A percentile compares a stretch with the other conserved stretches of the same genome.
Evolutionary conservation across 192 early-diverging fungal genomes (phyloP).

Genomic region (Coemansia sp.): DNA sequence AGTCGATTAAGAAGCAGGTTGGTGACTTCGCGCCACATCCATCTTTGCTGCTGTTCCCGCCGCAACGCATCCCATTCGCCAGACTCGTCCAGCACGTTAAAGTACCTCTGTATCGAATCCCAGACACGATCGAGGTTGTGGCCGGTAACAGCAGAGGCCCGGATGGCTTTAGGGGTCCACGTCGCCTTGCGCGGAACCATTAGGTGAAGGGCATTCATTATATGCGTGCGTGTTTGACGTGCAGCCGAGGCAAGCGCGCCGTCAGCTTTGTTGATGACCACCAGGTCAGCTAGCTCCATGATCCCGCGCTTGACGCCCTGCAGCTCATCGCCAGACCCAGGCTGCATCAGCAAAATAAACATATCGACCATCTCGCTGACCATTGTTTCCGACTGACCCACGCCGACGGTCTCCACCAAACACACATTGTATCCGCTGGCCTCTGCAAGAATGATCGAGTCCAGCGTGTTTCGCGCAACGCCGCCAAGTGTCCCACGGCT

Average conservation of each 20-base stretch:
- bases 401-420: slow-evolving; percentile 82
- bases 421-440: slow-evolving; percentile 78
- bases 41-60: slow-evolving; percentile 30
- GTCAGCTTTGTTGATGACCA: slow-evolving; percentile 82
- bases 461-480: slow-evolving; percentile 79
- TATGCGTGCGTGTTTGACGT: slow-evolving; percentile 62
- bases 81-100: slow-evolving; percentile 14
- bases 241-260: slow-evolving; percentile 66
- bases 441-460: slow-evolving; percentile 78
- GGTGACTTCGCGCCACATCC: slow-evolving; percentile 51
- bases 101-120: slow-evolving; percentile 25
- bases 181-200: slow-evolving; percentile 27
- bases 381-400: slow-evolving; percentile 85
- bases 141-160: slow-evolving; percentile 39
- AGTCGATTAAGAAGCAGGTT: slow-evolving; percentile 31
- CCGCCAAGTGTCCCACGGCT: slow-evolving; percentile 70
- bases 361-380: slow-evolving; percentile 87
- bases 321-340: slow-evolving; percentile 82
- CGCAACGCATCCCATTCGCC: slow-evolving; percentile 41
- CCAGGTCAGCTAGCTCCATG: slow-evolving; percentile 78
- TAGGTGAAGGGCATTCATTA: slow-evolving; percentile 29
- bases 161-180: slow-evolving; percentile 39
- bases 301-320: slow-evolving; percentile 90
- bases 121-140: slow-evolving; percentile 44
- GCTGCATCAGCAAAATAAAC: slow-evolving; percentile 76